Evolutionary conservation across 306 rosid genomes (phyloP), one percentile per base, ranked within the genome.

Genomic region (Castanea sativa): DNA sequence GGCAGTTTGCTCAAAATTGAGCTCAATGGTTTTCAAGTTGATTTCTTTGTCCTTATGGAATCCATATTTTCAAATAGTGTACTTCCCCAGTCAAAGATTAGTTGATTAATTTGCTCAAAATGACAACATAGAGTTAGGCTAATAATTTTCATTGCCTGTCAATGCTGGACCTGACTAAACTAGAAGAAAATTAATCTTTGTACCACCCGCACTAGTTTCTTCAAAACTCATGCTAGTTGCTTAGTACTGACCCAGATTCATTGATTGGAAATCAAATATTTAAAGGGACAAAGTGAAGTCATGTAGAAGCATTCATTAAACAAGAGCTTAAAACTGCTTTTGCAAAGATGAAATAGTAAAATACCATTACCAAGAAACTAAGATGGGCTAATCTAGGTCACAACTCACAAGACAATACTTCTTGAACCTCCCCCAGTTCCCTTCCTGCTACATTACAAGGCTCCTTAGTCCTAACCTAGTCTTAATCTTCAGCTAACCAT

Each of bases 401-500:
- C 20, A n/a, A 21, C 23, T 20, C 63, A 57, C 63, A 57, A 57
- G 63, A n/a, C 63, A 57, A 2, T 18, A 5, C 7, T 61, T 27
- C 35, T 61, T 61, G 19, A 2, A 11, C 5, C 9, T 6, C 13
- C 15, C 15, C 69, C 2, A 61, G 11, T 27, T 61, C 35, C 69
- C 2, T 33, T 38, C 18, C 32, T 10, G 27, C 65, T 59, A n/a
- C 61, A 19, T 56, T 2, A n/a, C 45, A 7, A 56, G 21, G 73
- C 63, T 38, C n/a, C 64, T 38, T 19, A 74, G 43, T 16, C 74
- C 32, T 45, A 38, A 38, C 11, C 30, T 63, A 29, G 5, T 14
- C 33, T 73, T 38, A 76, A 8, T 77, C 73, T 41, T 71, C 29
- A 60, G 61, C 56, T 61, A 75, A 74, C 88, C 88, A 87, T 55